Base-by-base conservation (phyloP, 768 basidiomycete species). In the Mrakia frigida region DNA sequence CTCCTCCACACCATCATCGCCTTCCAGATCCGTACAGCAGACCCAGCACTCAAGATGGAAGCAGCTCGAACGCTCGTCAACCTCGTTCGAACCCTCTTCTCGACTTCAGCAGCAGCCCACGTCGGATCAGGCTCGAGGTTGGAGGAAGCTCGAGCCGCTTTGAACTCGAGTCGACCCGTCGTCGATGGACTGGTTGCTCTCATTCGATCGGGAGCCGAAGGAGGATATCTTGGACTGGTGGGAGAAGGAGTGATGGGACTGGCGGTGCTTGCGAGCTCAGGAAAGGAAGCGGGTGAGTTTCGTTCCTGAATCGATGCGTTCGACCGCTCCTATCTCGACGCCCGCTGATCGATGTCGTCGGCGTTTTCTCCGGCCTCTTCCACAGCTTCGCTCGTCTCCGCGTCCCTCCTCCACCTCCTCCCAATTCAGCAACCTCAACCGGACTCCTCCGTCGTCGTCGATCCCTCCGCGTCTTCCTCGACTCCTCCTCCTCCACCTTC, bases 221-320 rank as follows among this genome's bases (percentile, higher is more conserved):
- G 87, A 78, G 90, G 89, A 81, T 93, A 93, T 81, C 90, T 92
- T 1, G 86, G 93, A 56, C 86, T 98, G 43, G 87, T 97, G 73
- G 96, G 94, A 79, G 96, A 98, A 82, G 92, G 90, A 2, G 86
- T 95, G 31, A 88, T 97, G 60, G 92, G 92, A 6, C 83, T 96
- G 77, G 92, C 90, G 59, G 82, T 98, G 70, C 83, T 98, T 76
- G 89, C 89, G 73, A 89, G 89, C 16, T 87, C 89, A 56, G 85
- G 85, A 37, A 83, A 85, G 67, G 92, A 70, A n/a, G 56, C 68
- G 21, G 69, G 68, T 70, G 56, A 31, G 56, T 69, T 18, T 16
- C 25, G 31, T 21, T 28, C 39, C 52, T 9, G 33, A 2, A 21
- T 25, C 50, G n/a, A 2, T 0, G 21, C 71, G 7, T 59, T 23